Percentiles rank a stretch among this genome's conserved stretches.
Evolutionary conservation across 2,329 filamentous ascomycete species (phyloP).

Genomic region (Diaporthe longicolla): DNA sequence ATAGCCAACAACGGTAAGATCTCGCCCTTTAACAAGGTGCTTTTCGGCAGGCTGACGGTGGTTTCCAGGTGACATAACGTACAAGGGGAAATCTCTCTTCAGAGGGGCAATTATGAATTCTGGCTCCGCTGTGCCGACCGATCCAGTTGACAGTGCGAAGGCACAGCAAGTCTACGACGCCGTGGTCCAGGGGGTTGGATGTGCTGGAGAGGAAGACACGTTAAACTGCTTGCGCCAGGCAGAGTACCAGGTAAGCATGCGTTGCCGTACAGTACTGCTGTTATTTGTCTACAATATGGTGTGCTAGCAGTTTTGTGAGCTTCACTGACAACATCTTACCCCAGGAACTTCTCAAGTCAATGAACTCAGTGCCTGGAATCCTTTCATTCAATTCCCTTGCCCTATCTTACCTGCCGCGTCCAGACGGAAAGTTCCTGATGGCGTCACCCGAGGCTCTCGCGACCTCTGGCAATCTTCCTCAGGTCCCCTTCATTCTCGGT

Average conservation of each 20-base stretch:
- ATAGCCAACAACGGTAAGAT: slow-evolving; percentile 69
- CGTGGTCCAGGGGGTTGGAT: slow-evolving; percentile 74
- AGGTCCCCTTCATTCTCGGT: slow-evolving; percentile 71
- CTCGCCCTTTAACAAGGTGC: background rate
- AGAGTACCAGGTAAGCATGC: slow-evolving; percentile 60
- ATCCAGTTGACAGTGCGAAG: slow-evolving; percentile 75
- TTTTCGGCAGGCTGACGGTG: background rate
- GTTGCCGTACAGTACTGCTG: background rate
- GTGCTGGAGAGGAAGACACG: slow-evolving; percentile 67
- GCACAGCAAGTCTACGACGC: slow-evolving; percentile 75
- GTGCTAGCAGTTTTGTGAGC: no score
- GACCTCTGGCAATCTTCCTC: slow-evolving; percentile 61
- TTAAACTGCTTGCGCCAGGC: slow-evolving; percentile 76
- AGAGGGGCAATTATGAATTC: slow-evolving; percentile 84
- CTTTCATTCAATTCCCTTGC: slow-evolving; percentile 77
- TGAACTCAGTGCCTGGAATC: slow-evolving; percentile 78
- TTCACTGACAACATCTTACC: background rate
- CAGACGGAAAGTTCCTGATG: slow-evolving; percentile 75
- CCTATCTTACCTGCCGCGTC: slow-evolving; percentile 81
- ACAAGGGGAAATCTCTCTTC: slow-evolving; percentile 83
- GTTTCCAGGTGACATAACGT: slow-evolving; percentile 72
- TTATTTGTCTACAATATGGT: background rate
- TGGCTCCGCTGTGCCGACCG: slow-evolving; percentile 73
- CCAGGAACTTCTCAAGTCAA: slow-evolving; percentile 71
- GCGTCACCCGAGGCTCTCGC: slow-evolving; percentile 74